Base-by-base conservation (phyloP, 2,329 filamentous ascomycete genomes). In the Alternaria alternata region DNA sequence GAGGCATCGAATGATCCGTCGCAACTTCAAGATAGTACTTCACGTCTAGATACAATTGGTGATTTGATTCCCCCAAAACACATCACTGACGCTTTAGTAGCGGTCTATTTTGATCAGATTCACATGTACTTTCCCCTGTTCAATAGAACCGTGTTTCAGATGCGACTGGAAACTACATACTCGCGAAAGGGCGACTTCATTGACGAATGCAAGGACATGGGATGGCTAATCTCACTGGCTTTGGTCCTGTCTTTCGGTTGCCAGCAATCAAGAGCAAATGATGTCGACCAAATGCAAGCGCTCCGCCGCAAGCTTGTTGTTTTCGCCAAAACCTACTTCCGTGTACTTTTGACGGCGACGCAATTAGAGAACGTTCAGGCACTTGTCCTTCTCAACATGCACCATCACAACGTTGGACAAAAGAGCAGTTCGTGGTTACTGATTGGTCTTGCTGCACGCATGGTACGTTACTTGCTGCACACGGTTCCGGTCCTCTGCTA, bases 311-410 rank as follows among this genome's bases (percentile, higher is more conserved):
- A 71, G 24, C 73, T 73, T 36, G 61, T 75, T 22, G 56, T 57
- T 18, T 70, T 78, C 30, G 71, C 77, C 4, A 75, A 79, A 48
- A 67, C 72, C 2, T 67, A 71, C 51, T 72, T 80, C 42, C 76
- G 79, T 24, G 72, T 75, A 12, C 69, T 81, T 7, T 69, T 81
- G 11, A 75, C 69, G 18, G 73, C 76, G 5, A 78, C 78, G 1
- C 80, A 74, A 24, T 65, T 82, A 8, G 69, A 75, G n/a, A 81
- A 81, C 42, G 73, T 82, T 9, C 80, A 81, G 62, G 80, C 79
- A 0, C 70, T 82, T 26, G 74, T 81, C 54, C 71, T 82, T 5
- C 73, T 81, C 11, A 78, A 80, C 22, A 53, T 81, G 12, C 78
- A 82, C 59, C 75, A 80, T 57, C 77, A 82, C 56, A 79, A 78